Base-by-base conservation (phyloP, 2,329 filamentous ascomycete genomes). In the Beauveria australis region DNA sequence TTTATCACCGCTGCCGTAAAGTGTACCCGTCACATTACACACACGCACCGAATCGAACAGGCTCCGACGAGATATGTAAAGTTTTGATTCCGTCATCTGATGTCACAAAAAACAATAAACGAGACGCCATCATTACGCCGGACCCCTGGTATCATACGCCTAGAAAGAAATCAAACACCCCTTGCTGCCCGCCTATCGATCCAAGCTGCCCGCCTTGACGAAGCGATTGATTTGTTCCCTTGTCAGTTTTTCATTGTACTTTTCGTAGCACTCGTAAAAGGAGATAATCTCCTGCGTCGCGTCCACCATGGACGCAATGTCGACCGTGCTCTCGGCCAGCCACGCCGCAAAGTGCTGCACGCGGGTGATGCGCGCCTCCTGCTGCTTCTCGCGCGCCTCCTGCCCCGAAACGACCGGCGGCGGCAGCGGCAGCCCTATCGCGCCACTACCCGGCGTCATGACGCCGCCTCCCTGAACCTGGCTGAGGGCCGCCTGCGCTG, bases 281-380 rank as follows among this genome's bases (percentile, higher is more conserved):
- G 90, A 92, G 58, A 97, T 90, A 64, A 96, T 82, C 75, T 96
- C 92, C 74, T 97, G 92, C 0, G 90, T 93, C 69, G 89, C 91
- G 73, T 96, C 91, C 55, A 96, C 88, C 72, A 95, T 87, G 37
- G 86, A 88, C 65, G 90, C 85, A 68, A 96, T 89, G 67, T 95
- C 90, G 48, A 96, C 84, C 61, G 85, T 88, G 68, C 90, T 94
- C 70, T 96, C 91, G 1, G 92, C 89, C 61, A 96, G 79, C 88
- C 92, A 97, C 46, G 84, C 83, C 10, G 91, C 83, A 62, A 83
- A 84, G 40, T 81, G 76, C 68, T 84, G 81, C 46, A 96, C 80
- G 66, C 88, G 87, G 56, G 83, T 81, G 53, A 89, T 79, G 58
- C 84, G 78, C 30, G 76, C 79, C 66, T 83, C 83, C 61, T 76